phyloP scores from a whole-genome alignment of 257 asterid species.

The Gentiana dahurica region DNA sequence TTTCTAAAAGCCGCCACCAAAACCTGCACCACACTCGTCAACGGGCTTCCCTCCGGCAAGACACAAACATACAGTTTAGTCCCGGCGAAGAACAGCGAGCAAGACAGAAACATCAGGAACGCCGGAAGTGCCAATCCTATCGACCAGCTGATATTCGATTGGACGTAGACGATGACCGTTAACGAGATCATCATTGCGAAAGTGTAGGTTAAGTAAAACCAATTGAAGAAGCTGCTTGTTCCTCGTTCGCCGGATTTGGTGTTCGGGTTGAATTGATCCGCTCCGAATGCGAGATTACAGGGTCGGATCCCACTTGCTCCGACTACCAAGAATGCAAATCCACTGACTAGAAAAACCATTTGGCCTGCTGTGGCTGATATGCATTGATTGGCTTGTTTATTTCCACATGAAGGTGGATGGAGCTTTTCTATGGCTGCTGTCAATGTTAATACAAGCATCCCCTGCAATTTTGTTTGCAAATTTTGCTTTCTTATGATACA shows the following conservation, averaged over 20 bases:
- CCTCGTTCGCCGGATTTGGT: constrained; percentile 26
- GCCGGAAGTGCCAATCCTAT: constrained; percentile 27
- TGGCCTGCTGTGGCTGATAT: constrained; percentile 17
- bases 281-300: constrained; percentile 31
- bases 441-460: constrained; percentile 25
- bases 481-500: neutral
- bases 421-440: constrained; percentile 20
- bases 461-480: constrained; percentile 4
- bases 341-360: constrained; percentile 12
- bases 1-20: constrained; percentile 17
- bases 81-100: constrained; percentile 18
- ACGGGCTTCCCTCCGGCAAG: constrained; percentile 26
- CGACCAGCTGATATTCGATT: constrained; percentile 24
- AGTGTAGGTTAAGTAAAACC: constrained; percentile 27
- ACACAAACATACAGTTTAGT: constrained; percentile 16
- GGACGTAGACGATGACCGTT: constrained; percentile 28
- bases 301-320: constrained; percentile 35
- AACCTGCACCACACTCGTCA: constrained; percentile 17
- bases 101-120: constrained; percentile 21
- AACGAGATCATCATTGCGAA: constrained; percentile 25
- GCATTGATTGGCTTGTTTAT: constrained; percentile 8
- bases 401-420: constrained; percentile 22
- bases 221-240: constrained; percentile 26
- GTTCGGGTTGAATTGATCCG: constrained; percentile 31
- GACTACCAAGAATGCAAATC: constrained; percentile 15